phyloP scores from a whole-genome alignment of 441 rosid species.

The Omphalea diandra region DNA sequence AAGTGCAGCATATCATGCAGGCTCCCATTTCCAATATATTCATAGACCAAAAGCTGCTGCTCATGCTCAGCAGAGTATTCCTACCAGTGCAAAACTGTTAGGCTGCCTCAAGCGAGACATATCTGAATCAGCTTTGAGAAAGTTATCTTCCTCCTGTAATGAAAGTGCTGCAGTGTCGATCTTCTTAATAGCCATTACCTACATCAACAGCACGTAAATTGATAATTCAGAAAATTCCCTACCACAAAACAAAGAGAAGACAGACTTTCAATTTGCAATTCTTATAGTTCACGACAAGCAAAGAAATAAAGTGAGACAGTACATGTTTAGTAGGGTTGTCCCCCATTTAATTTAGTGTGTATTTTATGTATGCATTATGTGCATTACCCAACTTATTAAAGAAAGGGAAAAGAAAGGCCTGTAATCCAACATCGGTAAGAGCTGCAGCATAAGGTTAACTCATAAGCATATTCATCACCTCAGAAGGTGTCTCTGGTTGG shows the following conservation, averaged over 20 bases:
- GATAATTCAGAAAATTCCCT: not conserved
- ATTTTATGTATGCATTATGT: too few species aligned
- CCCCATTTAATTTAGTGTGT: not conserved
- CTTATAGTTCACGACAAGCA: not conserved
- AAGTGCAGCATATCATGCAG: conserved; percentile 84
- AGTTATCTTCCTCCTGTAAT: conserved; percentile 86
- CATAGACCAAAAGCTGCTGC: conserved; percentile 87
- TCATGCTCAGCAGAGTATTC: conserved; percentile 95
- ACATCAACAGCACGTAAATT: conserved; percentile 23
- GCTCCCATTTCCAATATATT: conserved; percentile 63
- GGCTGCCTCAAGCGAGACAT: conserved; percentile 95
- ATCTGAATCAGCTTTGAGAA: conserved; percentile 84
- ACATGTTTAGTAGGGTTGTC: not conserved
- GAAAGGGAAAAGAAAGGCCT: not conserved
- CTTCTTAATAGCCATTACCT: conserved; percentile 90
- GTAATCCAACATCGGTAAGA: not conserved
- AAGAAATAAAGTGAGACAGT: not conserved
- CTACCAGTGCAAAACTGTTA: conserved; percentile 71
- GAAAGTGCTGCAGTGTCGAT: conserved; percentile 85
- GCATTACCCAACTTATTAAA: not conserved
- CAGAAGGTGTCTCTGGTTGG: not conserved
- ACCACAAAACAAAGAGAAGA: conserved; percentile 3
- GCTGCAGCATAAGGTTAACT: not conserved
- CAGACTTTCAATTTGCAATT: too few species aligned
- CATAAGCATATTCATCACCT: not conserved